A percentile compares a stretch with the other conserved stretches of the same genome.
phyloP scores from a whole-genome alignment of 2,329 filamentous ascomycete species.

The Pseudocercospora fijiensis region DNA sequence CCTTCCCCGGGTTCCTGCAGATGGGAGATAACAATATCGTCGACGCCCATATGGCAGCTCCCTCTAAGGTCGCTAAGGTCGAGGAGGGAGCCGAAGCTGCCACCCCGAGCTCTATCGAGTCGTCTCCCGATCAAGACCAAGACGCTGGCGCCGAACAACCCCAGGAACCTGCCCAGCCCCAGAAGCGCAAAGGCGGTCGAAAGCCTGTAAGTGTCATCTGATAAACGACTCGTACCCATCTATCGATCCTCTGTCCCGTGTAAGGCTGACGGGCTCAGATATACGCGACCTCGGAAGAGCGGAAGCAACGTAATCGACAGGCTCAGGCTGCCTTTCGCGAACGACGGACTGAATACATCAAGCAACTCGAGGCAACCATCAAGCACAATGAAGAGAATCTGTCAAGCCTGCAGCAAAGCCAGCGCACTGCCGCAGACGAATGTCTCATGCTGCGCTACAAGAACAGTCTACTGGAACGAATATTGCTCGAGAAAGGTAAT shows the following conservation, averaged over 20 bases:
- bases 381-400: constrained; percentile 94
- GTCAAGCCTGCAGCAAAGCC: constrained; percentile 87
- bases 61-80: constrained; percentile 50
- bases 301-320: constrained; percentile 95
- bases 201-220: constrained; percentile 73
- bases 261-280: constrained; percentile 60
- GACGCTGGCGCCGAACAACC: constrained; percentile 45
- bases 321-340: constrained; percentile 97
- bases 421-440: constrained; percentile 91
- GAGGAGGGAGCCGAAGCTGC: constrained; percentile 45
- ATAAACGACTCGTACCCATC: constrained; percentile 18
- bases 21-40: constrained; percentile 49
- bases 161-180: constrained; percentile 50
- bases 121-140: constrained; percentile 51
- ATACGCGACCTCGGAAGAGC: constrained; percentile 97
- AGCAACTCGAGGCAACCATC: constrained; percentile 96
- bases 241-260: constrained; percentile 16
- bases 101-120: constrained; percentile 51
- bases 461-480: constrained; percentile 92
- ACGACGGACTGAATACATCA: constrained; percentile 97
- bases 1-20: constrained; percentile 46
- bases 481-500: constrained; percentile 90
- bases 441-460: constrained; percentile 98
- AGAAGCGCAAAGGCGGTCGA: constrained; percentile 94
- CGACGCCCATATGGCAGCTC: constrained; percentile 44